Evolutionary conservation across 371 early-diverging fungal species (phyloP).

Genomic region (Mucor mucedo): DNA sequence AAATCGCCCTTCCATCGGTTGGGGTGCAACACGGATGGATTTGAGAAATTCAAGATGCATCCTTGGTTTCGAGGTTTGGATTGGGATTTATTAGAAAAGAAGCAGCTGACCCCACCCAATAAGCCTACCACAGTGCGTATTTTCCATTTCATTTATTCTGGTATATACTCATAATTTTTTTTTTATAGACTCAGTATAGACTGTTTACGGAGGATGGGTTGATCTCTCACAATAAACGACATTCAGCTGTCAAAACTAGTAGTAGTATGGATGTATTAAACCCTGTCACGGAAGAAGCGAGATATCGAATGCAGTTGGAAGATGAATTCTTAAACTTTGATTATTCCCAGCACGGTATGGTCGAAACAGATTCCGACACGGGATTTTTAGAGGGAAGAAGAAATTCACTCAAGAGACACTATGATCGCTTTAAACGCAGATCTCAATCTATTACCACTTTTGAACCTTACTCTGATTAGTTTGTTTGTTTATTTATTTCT

Average conservation of each 20-base stretch:
- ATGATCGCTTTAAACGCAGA: constrained; percentile 25
- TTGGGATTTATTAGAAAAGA: constrained; percentile 61
- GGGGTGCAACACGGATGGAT: constrained; percentile 55
- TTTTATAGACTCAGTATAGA: too few species aligned
- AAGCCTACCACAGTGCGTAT: constrained; percentile 3
- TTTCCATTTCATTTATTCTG: neutral
- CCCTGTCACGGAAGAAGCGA: constrained; percentile 39
- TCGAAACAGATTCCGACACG: constrained; percentile 13
- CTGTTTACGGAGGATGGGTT: constrained; percentile 28
- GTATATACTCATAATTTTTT: neutral
- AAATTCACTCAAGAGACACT: constrained; percentile 27
- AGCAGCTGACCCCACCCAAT: constrained; percentile 58
- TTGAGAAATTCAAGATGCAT: constrained; percentile 60
- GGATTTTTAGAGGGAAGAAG: constrained; percentile 23
- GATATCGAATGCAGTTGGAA: constrained; percentile 33
- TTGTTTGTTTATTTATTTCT: neutral
- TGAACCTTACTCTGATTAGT: constrained; percentile 18
- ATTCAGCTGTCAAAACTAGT: constrained; percentile 14
- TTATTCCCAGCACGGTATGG: constrained; percentile 25
- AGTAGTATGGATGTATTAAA: constrained; percentile 5
- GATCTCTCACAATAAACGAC: constrained; percentile 28
- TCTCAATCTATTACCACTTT: constrained; percentile 17
- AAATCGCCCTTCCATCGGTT: constrained; percentile 61
- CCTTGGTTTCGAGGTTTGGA: constrained; percentile 66
- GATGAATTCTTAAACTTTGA: constrained; percentile 31